Percentiles rank a stretch among this genome's conserved stretches.
Conservation (phyloP, 225 moss, liverwort and hornwort genomes). For the Bryum argenteum region DNA sequence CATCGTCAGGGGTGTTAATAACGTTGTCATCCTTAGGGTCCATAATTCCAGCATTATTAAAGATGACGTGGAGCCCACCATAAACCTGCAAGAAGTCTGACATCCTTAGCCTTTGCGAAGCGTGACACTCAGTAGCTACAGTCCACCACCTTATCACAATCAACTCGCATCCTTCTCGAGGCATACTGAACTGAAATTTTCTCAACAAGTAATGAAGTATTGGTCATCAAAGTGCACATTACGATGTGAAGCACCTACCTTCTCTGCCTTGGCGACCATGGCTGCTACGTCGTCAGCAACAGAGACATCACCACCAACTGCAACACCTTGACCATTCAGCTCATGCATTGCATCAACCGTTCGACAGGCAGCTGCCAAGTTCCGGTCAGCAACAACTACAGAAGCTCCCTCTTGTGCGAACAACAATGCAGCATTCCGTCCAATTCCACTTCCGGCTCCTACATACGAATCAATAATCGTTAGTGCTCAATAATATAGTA, state of each 20-base stretch:
- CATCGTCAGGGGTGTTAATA: slow-evolving; percentile 85
- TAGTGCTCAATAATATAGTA: neutral
- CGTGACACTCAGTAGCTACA: neutral
- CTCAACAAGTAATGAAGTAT: slow-evolving; percentile 1
- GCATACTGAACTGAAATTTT: neutral
- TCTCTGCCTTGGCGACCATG: slow-evolving; percentile 90
- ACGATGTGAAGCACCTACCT: slow-evolving; percentile 33
- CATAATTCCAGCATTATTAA: slow-evolving; percentile 97
- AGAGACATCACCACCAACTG: slow-evolving; percentile 89
- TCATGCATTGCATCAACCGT: slow-evolving; percentile 96
- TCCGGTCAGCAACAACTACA: slow-evolving; percentile 76
- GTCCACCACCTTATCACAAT: neutral
- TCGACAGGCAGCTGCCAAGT: slow-evolving; percentile 80
- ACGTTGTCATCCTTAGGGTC: slow-evolving; percentile 81
- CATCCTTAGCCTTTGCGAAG: slow-evolving; percentile 18
- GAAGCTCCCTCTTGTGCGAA: slow-evolving; percentile 97
- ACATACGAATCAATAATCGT: slow-evolving; percentile 30
- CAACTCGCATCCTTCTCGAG: neutral
- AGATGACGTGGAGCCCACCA: slow-evolving; percentile 83
- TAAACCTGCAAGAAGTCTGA: slow-evolving; percentile 48
- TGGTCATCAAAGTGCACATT: neutral
- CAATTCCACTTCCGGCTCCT: slow-evolving; percentile 98
- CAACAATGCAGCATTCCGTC: slow-evolving; percentile 84
- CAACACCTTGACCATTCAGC: slow-evolving; percentile 82
- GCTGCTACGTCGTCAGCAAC: slow-evolving; percentile 75